These are phyloP conservation scores for Penicillium pancosmium DNA, from an alignment of 495 filamentous ascomycete genomes.

Conservation along the genomic window DNA sequence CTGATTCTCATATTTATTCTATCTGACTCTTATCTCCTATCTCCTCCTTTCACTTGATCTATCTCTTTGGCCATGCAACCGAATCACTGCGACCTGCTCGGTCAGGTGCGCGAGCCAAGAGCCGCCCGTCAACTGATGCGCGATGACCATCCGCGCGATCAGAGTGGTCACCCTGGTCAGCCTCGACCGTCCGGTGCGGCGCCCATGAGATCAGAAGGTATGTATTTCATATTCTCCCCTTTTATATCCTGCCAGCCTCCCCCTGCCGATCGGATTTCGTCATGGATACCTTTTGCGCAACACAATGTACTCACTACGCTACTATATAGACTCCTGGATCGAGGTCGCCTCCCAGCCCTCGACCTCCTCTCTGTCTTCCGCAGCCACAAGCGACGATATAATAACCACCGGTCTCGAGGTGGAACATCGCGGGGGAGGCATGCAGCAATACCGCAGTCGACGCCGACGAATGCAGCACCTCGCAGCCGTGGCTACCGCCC, in stretches of 20 bases:
- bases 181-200: slow-evolving; percentile 39
- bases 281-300: slow-evolving; percentile 19
- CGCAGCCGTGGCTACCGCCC: slow-evolving; percentile 46
- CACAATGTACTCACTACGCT: slow-evolving; percentile 56
- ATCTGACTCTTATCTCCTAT: slow-evolving; percentile 13
- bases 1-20: slow-evolving; percentile 10
- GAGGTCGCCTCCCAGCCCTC: slow-evolving; percentile 93
- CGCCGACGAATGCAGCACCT: slow-evolving; percentile 57
- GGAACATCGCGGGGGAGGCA: slow-evolving; percentile 49
- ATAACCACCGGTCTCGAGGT: slow-evolving; percentile 83
- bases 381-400: slow-evolving; percentile 75
- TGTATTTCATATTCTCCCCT: slow-evolving; percentile 12
- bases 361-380: slow-evolving; percentile 85
- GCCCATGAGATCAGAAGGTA: slow-evolving; percentile 54
- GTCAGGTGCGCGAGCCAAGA: slow-evolving; percentile 49
- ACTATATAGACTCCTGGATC: slow-evolving; percentile 89
- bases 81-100: slow-evolving; percentile 47
- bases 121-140: slow-evolving; percentile 44
- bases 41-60: slow-evolving; percentile 13
- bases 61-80: slow-evolving; percentile 41
- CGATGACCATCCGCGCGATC: slow-evolving; percentile 41
- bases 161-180: slow-evolving; percentile 27
- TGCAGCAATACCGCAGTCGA: slow-evolving; percentile 49
- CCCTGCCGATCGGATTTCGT: slow-evolving; percentile 21
- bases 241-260: slow-evolving; percentile 20